Percentiles rank a stretch among this genome's conserved stretches.
Conservation (phyloP, 495 filamentous ascomycete species). For the Patellaria atrata region DNA sequence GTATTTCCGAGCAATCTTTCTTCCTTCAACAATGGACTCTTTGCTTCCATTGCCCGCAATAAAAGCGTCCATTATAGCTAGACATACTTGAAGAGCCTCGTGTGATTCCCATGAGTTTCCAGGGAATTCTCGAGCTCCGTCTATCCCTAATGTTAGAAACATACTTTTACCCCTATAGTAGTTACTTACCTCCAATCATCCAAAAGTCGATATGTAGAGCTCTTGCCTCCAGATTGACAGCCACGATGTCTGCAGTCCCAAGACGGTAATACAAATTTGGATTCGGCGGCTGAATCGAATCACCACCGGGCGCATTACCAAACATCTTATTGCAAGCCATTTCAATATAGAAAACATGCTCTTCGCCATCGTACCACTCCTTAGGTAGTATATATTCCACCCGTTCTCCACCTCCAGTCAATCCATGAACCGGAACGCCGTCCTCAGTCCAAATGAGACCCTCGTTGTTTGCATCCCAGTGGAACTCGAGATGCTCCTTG, state of each 20-base stretch:
- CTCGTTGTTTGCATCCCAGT: conserved; percentile 90
- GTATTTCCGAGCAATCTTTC: conserved; percentile 70
- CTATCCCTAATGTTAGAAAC: conserved; percentile 5
- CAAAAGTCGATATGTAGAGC: conserved; percentile 83
- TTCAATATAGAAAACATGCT: conserved; percentile 85
- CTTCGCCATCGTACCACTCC: conserved; percentile 64
- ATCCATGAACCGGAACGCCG: conserved; percentile 75
- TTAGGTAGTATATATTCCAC: conserved; percentile 81
- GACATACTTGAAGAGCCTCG: conserved; percentile 66
- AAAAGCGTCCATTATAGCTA: conserved; percentile 79
- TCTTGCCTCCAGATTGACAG: conserved; percentile 72
- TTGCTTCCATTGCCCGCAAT: conserved; percentile 59
- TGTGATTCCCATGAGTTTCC: conserved; percentile 50
- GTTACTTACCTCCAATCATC: conserved; percentile 56
- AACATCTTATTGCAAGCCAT: conserved; percentile 99
- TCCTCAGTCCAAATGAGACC: conserved; percentile 81
- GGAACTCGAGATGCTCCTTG: conserved; percentile 73
- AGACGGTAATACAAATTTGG: conserved; percentile 69
- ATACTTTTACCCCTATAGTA: too few species aligned
- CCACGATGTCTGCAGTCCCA: conserved; percentile 68
- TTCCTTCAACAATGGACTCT: conserved; percentile 59
- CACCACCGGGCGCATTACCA: conserved; percentile 74
- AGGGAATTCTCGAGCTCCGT: conserved; percentile 27
- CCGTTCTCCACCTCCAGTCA: conserved; percentile 84
- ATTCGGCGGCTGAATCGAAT: conserved; percentile 75